Percentiles rank a stretch among this genome's conserved stretches.
Conservation (phyloP, 1,139 yeast genomes). For the Pneumocystis jirovecii region DNA sequence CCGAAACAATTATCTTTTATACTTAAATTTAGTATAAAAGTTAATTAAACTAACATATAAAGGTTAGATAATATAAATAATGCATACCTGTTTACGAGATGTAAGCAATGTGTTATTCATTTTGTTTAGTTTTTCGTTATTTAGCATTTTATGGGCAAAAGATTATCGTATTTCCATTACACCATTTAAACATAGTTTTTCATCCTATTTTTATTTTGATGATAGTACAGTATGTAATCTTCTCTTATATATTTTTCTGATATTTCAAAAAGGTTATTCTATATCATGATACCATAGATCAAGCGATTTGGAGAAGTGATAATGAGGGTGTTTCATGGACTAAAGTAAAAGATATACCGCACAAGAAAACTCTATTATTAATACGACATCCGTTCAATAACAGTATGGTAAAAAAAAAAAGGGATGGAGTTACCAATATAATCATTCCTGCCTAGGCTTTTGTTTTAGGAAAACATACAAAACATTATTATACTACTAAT, state of each 20-base stretch:
- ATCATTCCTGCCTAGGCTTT: conserved; percentile 31
- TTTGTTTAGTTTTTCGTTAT: neutral
- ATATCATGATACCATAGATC: conserved; percentile 23
- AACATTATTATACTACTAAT: conserved; percentile 41
- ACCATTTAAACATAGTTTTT: conserved; percentile 13
- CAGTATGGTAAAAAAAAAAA: conserved; percentile 14
- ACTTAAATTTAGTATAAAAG: neutral
- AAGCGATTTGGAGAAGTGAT: conserved; percentile 31
- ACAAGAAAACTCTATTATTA: conserved; percentile 24
- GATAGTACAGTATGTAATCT: conserved; percentile 14
- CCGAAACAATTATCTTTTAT: no score
- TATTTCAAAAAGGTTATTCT: conserved; percentile 21
- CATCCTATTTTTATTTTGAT: conserved; percentile 15
- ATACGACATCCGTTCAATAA: conserved; percentile 34
- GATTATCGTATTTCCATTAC: conserved; percentile 4
- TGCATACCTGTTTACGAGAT: neutral
- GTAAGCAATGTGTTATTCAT: neutral
- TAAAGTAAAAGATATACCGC: conserved; percentile 22
- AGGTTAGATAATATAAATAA: neutral
- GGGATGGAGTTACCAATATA: neutral
- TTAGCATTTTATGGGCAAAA: neutral
- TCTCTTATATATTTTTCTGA: neutral
- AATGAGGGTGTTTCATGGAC: conserved; percentile 49
- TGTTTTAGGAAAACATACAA: conserved; percentile 26
- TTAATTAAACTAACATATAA: neutral